Evolutionary conservation across 768 basidiomycete species (phyloP).

Genomic region (Rhodotorula graminis): DNA sequence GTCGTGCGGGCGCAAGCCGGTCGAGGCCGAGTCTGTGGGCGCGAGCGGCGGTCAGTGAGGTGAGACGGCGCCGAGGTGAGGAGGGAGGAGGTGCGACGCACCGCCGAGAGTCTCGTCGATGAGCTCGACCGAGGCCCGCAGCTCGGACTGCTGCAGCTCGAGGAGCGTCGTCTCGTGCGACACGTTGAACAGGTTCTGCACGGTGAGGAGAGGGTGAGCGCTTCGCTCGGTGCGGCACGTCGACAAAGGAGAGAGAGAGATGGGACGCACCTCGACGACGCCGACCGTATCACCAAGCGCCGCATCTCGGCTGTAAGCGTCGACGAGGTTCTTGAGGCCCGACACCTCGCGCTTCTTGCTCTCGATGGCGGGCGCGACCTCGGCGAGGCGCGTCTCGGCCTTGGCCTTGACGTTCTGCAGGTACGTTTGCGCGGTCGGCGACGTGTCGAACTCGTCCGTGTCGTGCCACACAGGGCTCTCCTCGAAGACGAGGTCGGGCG

Average conservation of each 20-base stretch:
- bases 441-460: conserved; percentile 28
- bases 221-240: too few species aligned
- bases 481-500: conserved; percentile 31
- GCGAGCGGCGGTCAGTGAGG: not conserved
- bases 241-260: not conserved
- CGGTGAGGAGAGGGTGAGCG: not conserved
- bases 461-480: conserved; percentile 34
- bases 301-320: conserved; percentile 14
- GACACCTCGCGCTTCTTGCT: conserved; percentile 16
- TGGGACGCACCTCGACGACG: conserved; percentile 25
- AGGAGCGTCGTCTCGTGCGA: conserved; percentile 14
- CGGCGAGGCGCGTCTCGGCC: not conserved
- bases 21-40: conserved; percentile 4
- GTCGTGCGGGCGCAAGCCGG: conserved; percentile 14
- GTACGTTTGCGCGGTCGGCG: conserved; percentile 5
- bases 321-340: conserved; percentile 10
- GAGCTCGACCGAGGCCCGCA: conserved; percentile 7
- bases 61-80: too few species aligned
- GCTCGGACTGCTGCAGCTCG: conserved; percentile 9
- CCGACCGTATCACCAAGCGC: conserved; percentile 26
- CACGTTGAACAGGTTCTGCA: conserved; percentile 30
- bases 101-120: conserved; percentile 29
- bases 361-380: conserved; percentile 25
- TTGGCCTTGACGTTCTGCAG: conserved; percentile 34
- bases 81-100: not conserved